These are phyloP conservation scores for Globisporangium apiculatum DNA, from an alignment of 352 stramenopile genomes.

Conservation along the genomic window DNA sequence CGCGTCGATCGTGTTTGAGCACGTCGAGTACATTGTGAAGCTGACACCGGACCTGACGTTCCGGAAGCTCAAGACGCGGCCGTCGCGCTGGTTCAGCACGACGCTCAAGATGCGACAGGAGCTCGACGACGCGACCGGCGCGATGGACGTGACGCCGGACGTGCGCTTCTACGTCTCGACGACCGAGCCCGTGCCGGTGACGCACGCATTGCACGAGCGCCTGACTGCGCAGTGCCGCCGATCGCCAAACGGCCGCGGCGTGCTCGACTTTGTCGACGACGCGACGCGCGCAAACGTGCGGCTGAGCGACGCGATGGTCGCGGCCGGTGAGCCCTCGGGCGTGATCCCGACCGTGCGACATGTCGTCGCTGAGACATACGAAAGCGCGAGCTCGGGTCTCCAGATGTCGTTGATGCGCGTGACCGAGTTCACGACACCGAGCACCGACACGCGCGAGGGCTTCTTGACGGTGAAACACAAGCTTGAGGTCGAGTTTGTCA, in stretches of 20 bases:
- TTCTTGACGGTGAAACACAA: constrained; percentile 53
- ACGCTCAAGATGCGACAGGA: constrained; percentile 83
- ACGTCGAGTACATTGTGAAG: constrained; percentile 59
- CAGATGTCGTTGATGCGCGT: constrained; percentile 47
- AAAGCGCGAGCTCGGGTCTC: constrained; percentile 19
- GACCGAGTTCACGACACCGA: constrained; percentile 49
- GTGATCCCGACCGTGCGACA: constrained; percentile 53
- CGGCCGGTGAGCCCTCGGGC: constrained; percentile 26
- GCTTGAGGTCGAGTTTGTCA: constrained; percentile 52
- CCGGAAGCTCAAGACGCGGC: constrained; percentile 48
- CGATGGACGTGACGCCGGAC: constrained; percentile 66
- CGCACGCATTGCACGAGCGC: constrained; percentile 31
- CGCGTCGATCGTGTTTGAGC: constrained; percentile 52
- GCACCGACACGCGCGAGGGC: constrained; percentile 26
- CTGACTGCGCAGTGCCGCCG: constrained; percentile 25
- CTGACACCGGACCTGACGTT: constrained; percentile 49
- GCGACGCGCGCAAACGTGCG: constrained; percentile 29
- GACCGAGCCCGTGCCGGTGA: constrained; percentile 47
- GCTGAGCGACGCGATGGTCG: constrained; percentile 42
- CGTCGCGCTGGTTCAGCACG: constrained; percentile 65
- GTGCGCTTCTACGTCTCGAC: constrained; percentile 73
- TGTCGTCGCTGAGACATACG: constrained; percentile 42
- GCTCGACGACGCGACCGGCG: constrained; percentile 42
- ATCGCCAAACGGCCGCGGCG: constrained; percentile 30
- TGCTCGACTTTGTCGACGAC: constrained; percentile 48